Evolutionary conservation across 345 rosid genomes (phyloP), one percentile per base, ranked within the genome.

Genomic region (Raphanus raphanistrum): DNA sequence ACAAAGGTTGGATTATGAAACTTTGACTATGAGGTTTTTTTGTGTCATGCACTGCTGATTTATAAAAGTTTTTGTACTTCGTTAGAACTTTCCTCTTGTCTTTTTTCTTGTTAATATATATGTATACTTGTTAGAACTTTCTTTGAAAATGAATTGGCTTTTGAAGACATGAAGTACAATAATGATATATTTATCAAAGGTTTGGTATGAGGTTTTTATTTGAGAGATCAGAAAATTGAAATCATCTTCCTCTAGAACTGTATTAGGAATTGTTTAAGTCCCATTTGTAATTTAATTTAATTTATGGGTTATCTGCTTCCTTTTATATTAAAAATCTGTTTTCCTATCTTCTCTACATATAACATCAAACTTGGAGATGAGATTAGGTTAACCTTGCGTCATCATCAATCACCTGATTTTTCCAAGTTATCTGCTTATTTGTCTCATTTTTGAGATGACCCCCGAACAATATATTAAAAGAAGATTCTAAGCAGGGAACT

Each of bases 361-460:
- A 35, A 15, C 54, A 65, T 66, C 16, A 43, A 72, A 57, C 17
- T 9, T 78, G 25, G 27, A 65, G 59, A 31, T 43, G 58, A 57
- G 72, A 72, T 72, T 71, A 78, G 68, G 77, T 78, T 43, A 59
- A 66, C 50, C 57, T 32, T 32, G 31, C 16, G 81, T 78, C 77
- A 58, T 76, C 63, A 70, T 71, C 63, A 65, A 41, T 71, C 3
- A 41, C 41, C 66, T 78, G 73, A 78, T 78, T 45, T 59, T 10
- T 59, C 68, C 69, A 66, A 33, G 58, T 32, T 60, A 66, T 66
- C 77, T 60, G 33, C 61, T 68, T 48, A 28, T 48, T 73, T 73
- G 78, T 79, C 82, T 73, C 66, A 52, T 61, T 68, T 73, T 50
- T 68, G 70, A 68, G 52, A 79, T 48, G 78, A 79, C 76, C 21